phyloP scores from a whole-genome alignment of 352 stramenopile genomes.

The Phytophthora chlamydospora region DNA sequence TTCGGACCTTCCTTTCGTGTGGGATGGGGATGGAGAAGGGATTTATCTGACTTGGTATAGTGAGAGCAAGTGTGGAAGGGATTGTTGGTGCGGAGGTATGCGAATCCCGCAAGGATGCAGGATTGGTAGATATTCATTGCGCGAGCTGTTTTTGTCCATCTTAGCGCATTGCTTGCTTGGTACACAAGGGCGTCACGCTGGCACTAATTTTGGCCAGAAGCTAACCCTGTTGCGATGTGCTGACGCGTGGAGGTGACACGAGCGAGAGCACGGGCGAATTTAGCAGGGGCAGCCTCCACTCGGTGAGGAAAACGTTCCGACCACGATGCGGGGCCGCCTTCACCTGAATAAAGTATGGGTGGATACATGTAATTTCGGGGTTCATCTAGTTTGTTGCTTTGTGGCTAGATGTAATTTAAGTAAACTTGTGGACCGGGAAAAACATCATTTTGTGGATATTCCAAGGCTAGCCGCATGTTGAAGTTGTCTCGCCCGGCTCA shows the following conservation, averaged over 20 bases:
- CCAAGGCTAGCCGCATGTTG: no score
- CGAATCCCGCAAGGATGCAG: constrained; percentile 1
- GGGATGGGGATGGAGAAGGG: no score
- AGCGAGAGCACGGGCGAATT: background rate
- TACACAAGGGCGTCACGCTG: background rate
- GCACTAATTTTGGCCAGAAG: constrained; percentile 16
- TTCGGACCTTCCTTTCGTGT: constrained; percentile 32
- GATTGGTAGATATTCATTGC: constrained; percentile 19
- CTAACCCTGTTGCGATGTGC: constrained; percentile 20
- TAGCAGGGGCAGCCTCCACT: no score
- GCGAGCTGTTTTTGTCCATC: constrained; percentile 24
- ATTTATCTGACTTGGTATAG: background rate
- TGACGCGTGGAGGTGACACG: constrained; percentile 19
- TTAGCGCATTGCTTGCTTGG: constrained; percentile 9
- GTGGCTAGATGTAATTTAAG: no score
- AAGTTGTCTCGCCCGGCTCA: no score
- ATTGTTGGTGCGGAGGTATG: constrained; percentile 10
- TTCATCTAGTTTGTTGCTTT: no score
- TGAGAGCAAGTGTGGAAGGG: background rate
- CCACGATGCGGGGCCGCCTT: no score
- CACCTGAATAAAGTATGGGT: no score
- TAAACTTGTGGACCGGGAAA: no score
- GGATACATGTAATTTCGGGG: no score
- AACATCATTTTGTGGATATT: no score
- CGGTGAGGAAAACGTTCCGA: no score